Conservation (phyloP, 495 filamentous ascomycete genomes). For the Amniculicola lignicola region DNA sequence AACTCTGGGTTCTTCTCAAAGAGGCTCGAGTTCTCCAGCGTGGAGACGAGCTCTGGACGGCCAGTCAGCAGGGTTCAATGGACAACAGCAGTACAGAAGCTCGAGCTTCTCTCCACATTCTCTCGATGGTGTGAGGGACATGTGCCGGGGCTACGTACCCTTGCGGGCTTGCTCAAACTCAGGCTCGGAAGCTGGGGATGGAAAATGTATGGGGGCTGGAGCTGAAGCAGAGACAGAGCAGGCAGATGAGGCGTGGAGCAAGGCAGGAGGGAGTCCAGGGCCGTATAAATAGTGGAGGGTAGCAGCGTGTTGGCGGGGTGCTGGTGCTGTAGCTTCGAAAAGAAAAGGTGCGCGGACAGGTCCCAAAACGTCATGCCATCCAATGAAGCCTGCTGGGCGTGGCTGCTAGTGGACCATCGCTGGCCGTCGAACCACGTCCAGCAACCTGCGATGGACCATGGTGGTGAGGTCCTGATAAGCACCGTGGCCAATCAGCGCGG, state of each 20-base stretch:
- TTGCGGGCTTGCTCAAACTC: slow-evolving; percentile 99
- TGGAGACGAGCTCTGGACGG: slow-evolving; percentile 80
- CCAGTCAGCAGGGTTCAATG: neutral
- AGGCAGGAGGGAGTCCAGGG: neutral
- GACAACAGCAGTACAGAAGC: neutral
- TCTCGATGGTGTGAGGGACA: neutral
- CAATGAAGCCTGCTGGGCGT: neutral
- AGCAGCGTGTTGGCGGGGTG: slow-evolving; percentile 6
- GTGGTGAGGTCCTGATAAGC: slow-evolving; percentile 28
- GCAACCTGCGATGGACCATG: slow-evolving; percentile 25
- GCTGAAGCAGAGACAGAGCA: neutral
- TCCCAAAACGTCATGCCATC: slow-evolving; percentile 9
- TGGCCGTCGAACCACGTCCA: neutral
- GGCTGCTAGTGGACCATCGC: slow-evolving; percentile 13
- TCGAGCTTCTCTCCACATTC: neutral
- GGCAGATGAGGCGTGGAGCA: neutral
- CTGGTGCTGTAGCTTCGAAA: slow-evolving; percentile 2
- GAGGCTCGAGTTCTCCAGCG: slow-evolving; percentile 87
- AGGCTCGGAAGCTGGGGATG: slow-evolving; percentile 58
- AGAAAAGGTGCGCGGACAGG: slow-evolving; percentile 17
- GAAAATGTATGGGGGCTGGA: neutral
- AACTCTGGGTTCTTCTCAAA: slow-evolving; percentile 94
- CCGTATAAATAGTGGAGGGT: slow-evolving; percentile 11
- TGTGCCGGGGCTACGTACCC: slow-evolving; percentile 53
- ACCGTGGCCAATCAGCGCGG: slow-evolving; percentile 10